Conservation (phyloP, 345 rosid genomes). For the Leavenworthia alabamica region DNA sequence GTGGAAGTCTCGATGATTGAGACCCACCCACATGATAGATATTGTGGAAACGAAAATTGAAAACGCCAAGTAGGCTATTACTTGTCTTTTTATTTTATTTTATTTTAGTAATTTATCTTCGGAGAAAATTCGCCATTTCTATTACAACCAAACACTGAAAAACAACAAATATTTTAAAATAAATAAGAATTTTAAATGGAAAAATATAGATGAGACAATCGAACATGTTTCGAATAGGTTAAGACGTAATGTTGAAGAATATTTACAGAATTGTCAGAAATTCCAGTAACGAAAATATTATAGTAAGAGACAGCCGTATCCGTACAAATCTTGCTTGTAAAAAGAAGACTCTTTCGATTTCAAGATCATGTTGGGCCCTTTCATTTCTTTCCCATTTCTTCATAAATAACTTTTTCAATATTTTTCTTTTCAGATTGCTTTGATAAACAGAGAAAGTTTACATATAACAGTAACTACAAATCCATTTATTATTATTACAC, state of each 20-base stretch:
- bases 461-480: constrained; percentile 2
- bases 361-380: neutral
- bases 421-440: neutral
- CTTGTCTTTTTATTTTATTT: neutral
- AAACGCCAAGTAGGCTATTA: constrained; percentile 18
- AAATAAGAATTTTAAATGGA: neutral
- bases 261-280: constrained; percentile 18
- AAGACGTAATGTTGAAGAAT: constrained; percentile 26
- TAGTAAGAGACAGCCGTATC: constrained; percentile 19
- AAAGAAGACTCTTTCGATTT: neutral
- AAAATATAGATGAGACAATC: too few relatives aligned
- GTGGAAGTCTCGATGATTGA: constrained; percentile 32
- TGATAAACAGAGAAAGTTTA: neutral
- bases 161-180: constrained; percentile 16
- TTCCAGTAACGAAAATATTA: neutral
- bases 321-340: constrained; percentile 28
- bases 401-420: neutral
- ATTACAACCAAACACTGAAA: constrained; percentile 23
- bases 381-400: neutral
- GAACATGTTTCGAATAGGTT: constrained; percentile 2
- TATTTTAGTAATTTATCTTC: neutral
- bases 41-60: constrained; percentile 6
- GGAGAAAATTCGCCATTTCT: constrained; percentile 22
- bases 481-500: constrained; percentile 18
- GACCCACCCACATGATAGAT: constrained; percentile 39